These are phyloP conservation scores for Neonectria neomacrospora DNA, from an alignment of 2,329 filamentous ascomycete species.

Conservation along the genomic window DNA sequence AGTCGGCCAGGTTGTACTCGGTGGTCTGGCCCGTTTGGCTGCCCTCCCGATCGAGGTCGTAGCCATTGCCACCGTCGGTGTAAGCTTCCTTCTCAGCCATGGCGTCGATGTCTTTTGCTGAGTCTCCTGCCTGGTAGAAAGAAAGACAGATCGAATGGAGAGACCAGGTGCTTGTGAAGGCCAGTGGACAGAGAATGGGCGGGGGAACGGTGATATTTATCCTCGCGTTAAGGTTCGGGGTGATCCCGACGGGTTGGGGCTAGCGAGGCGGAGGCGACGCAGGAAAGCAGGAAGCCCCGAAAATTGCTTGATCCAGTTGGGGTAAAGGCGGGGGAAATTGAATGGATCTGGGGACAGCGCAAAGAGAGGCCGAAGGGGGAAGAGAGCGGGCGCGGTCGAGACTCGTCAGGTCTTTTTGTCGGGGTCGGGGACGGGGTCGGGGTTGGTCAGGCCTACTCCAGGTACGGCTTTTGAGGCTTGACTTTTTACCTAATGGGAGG, in stretches of 20 bases:
- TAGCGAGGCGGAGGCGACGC: slow-evolving; percentile 10
- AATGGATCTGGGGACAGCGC: slow-evolving; percentile 24
- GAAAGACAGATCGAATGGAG: not conserved
- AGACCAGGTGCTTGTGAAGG: not conserved
- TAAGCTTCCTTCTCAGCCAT: slow-evolving; percentile 36
- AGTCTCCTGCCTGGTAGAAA: not conserved
- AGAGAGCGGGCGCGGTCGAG: slow-evolving; percentile 14
- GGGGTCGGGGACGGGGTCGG: not conserved
- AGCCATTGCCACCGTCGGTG: slow-evolving; percentile 34
- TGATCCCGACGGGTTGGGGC: slow-evolving; percentile 2
- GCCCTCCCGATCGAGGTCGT: slow-evolving; percentile 43
- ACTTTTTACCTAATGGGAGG: slow-evolving; percentile 23
- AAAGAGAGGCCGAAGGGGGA: slow-evolving; percentile 1
- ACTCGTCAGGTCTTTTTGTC: slow-evolving; percentile 11
- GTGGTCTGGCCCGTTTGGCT: slow-evolving; percentile 34
- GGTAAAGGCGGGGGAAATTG: slow-evolving; percentile 32
- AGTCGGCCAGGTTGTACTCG: slow-evolving; percentile 51
- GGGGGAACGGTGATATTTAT: slow-evolving; percentile 29
- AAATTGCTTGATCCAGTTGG: slow-evolving; percentile 16
- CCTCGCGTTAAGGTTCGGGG: slow-evolving; percentile 13
- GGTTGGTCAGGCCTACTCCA: not conserved
- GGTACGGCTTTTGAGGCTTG: slow-evolving; percentile 11
- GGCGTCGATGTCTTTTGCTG: slow-evolving; percentile 1
- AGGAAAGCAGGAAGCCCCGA: slow-evolving; percentile 14
- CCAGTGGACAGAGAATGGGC: not conserved